Evolutionary conservation across 176 grass and related monocot species (phyloP), one percentile per base, ranked within the genome.

Genomic region (Aechmea fasciata): DNA sequence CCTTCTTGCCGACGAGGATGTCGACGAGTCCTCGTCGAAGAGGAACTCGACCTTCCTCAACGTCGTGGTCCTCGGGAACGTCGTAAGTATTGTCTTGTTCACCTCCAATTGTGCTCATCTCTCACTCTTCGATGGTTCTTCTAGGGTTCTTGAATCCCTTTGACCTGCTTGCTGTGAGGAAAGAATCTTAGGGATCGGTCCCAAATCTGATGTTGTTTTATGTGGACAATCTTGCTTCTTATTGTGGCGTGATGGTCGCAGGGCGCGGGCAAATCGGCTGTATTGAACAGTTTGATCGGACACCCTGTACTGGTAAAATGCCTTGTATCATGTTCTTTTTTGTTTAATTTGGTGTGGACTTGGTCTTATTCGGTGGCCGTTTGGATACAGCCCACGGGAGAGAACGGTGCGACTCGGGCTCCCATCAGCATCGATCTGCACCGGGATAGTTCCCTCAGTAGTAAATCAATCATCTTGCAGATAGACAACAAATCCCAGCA

Each of bases 401-500:
- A 96, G 77, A 96, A 96, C 67, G 91, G 91, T 33, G 91, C 91
- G 1, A 96, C 87, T 75, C 83, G 85, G 26, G 82, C 77, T 41
- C 91, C 85, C 13, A 81, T 96, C 71, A 78, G 79, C 9, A 78
- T 91, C 28, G 85, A 96, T 20, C 76, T 96, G 48, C 77, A 91
- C 64, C 72, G 82, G 52, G 91, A 91, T 54, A 66, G 55, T n/a
- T 96, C 91, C 0, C 77, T 96, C 61, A 91, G 71, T 73, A 86
- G 62, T 69, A 88, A 90, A 76, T 75, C 80, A 13, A 82, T 91
- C 61, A 57, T 96, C 19, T 71, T 91, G 71, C 87, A 91, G 48
- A 76, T 91, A 26, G 91, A 91, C 66, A 86, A 22, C 83, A 96
- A 91, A 84, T 79, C 82, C 9, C 91, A 96, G 80, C 87, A 88